Evolutionary conservation across 768 basidiomycete species (phyloP).

Genomic region (Boletales sp.): DNA sequence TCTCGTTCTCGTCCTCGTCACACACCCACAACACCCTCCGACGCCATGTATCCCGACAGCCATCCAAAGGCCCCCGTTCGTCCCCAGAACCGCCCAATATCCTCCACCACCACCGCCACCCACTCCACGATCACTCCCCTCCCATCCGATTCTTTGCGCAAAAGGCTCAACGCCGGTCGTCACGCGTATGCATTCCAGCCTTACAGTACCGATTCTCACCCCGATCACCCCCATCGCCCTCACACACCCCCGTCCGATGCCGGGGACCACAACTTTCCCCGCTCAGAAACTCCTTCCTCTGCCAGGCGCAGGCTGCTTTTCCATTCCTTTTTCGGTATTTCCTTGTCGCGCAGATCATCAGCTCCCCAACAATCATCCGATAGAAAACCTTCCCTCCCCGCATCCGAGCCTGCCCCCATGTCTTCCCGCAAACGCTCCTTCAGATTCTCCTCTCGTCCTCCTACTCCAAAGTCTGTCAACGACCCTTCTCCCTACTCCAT

Average conservation of each 20-base stretch:
- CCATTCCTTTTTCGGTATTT: conserved; percentile 27
- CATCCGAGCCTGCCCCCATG: conserved; percentile 12
- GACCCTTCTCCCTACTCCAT: conserved; percentile 18
- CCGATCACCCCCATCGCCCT: conserved; percentile 1
- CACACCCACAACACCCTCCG: too few species aligned
- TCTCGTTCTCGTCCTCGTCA: conserved; percentile 35
- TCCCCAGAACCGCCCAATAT: conserved; percentile 57
- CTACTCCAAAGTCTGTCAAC: conserved; percentile 27
- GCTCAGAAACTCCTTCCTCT: conserved; percentile 29
- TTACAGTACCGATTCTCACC: too few species aligned
- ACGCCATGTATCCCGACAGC: too few species aligned
- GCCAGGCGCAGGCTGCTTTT: conserved; percentile 19
- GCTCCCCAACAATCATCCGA: conserved; percentile 14
- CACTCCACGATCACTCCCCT: conserved; percentile 58
- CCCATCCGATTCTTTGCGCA: conserved; percentile 40
- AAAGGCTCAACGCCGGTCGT: conserved; percentile 14
- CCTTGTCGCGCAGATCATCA: conserved; percentile 26
- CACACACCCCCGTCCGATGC: conserved; percentile 12
- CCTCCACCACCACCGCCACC: conserved; percentile 60
- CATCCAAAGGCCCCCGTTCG: conserved; percentile 41
- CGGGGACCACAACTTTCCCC: conserved; percentile 20
- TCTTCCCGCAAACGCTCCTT: conserved; percentile 31
- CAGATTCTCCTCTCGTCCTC: conserved; percentile 27
- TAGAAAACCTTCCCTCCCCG: conserved; percentile 24
- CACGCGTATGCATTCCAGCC: conserved; percentile 14